Percentiles rank a stretch among this genome's conserved stretches.
Evolutionary conservation across 164 flowering plant genomes (phyloP).

Genomic region (Chloranthus sessilifolius): DNA sequence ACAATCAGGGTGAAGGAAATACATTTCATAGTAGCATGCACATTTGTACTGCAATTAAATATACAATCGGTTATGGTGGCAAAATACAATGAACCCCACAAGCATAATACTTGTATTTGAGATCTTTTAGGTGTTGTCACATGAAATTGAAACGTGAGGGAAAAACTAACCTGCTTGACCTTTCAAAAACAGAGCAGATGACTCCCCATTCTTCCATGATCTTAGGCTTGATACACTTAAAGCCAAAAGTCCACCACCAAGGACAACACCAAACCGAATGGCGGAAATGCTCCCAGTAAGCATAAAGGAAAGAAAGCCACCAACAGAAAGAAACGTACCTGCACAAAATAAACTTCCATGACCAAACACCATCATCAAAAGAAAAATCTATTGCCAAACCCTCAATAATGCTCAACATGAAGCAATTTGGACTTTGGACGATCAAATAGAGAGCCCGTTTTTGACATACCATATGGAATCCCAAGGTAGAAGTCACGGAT

Average conservation of each 20-base stretch:
- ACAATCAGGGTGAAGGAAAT: too few species aligned
- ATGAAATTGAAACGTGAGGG: not conserved
- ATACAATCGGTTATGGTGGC: too few species aligned
- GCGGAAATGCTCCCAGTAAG: constrained; percentile 74
- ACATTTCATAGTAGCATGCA: too few species aligned
- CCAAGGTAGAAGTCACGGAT: constrained; percentile 77
- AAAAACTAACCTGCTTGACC: constrained; percentile 71
- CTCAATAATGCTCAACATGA: not conserved
- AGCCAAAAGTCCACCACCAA: constrained; percentile 79
- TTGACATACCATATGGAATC: constrained; percentile 91
- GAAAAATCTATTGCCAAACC: not conserved
- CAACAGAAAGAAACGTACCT: constrained; percentile 67
- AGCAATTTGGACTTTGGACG: too few species aligned
- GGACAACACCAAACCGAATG: constrained; percentile 86
- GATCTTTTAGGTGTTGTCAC: too few species aligned
- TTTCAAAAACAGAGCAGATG: constrained; percentile 44
- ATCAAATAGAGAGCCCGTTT: too few species aligned
- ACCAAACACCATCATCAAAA: not conserved
- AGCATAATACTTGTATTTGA: too few species aligned
- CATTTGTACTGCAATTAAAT: too few species aligned
- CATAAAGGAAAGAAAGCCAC: constrained; percentile 91
- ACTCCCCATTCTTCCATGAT: constrained; percentile 52
- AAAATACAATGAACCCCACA: not conserved
- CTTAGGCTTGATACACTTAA: constrained; percentile 65
- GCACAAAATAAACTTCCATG: constrained; percentile 22